Evolutionary conservation across 768 basidiomycete genomes (phyloP), one percentile per base, ranked within the genome.

Genomic region (Podaxis rugospora): DNA sequence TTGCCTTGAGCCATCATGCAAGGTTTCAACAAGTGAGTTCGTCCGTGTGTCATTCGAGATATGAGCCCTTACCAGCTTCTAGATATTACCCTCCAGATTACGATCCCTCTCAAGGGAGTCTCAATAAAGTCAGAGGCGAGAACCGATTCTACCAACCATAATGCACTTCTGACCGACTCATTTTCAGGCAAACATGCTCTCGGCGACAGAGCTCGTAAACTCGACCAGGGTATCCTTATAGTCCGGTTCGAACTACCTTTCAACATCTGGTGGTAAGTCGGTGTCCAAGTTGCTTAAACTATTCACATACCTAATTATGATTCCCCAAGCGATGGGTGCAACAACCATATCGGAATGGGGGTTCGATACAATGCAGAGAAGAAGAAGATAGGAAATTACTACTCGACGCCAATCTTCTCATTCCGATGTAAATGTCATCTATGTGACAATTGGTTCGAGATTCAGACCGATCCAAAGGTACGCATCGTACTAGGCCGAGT

Each of bases 301-400:
- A 6, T 28, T 14, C 2, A 42, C 42, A 16, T 18, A 0, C 18
- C 42, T 56, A 51, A 51, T 50, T 53, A 62, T 51, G 52, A 14
- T 39, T 44, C 32, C 39, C 60, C 39, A 74, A 98, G 96, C 68
- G 93, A 88, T 36, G 89, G 89, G 75, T 99, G 96, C 76, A 88
- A 95, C 72, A 90, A 90, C 66, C 97, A 98, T 76, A 93, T 99
- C 54, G 97, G 97, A 10, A 97, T 97, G 85, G 97, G 97, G 23
- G 97, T 99, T 1, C 91, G 97, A n/a, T 99, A 98, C 79, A 99
- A 99, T 66, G 97, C 97, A 0, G 95, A 98, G 74, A 99, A 99
- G 84, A 90, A 90, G 78, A 98, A 96, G 74, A 84, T 98, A 36
- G 97, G 97, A 13, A 86, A 84, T 61, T 99, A 99, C 74, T 94